Conservation (phyloP, 257 asterid genomes). For the Solanum paucissectum region DNA sequence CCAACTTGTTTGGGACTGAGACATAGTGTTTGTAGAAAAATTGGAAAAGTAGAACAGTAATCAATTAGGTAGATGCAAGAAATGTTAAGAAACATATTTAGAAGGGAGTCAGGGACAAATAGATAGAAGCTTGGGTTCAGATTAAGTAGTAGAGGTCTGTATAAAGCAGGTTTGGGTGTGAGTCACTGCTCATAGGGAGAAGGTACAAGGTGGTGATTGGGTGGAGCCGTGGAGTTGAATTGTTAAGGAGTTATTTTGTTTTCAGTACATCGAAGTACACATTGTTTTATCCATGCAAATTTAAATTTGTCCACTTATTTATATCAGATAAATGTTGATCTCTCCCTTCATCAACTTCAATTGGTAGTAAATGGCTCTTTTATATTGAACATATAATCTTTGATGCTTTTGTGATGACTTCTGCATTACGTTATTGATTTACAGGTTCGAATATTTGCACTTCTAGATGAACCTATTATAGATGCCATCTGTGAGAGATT, state of each 20-base stretch:
- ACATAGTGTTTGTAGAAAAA: not conserved
- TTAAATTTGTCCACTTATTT: not conserved
- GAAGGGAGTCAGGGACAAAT: not conserved
- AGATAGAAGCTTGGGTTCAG: not conserved
- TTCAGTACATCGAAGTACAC: not conserved
- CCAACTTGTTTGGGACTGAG: not conserved
- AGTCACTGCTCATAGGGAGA: not conserved
- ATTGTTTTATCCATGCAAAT: not conserved
- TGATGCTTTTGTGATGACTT: not conserved
- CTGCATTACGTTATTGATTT: not conserved
- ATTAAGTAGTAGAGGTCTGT: not conserved
- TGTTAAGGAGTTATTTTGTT: not conserved
- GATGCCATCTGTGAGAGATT: slow-evolving; percentile 87
- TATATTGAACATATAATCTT: not conserved
- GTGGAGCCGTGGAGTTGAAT: not conserved
- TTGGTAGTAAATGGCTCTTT: not conserved
- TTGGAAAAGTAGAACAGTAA: not conserved
- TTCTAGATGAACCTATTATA: slow-evolving; percentile 66
- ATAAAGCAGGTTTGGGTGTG: not conserved
- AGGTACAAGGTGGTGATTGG: not conserved
- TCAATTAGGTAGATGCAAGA: not conserved
- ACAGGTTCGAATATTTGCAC: slow-evolving; percentile 73
- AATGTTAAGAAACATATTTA: not conserved
- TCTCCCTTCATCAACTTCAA: not conserved
- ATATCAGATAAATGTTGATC: not conserved